phyloP scores from a whole-genome alignment of 768 basidiomycete species.

The Hypsizygus marmoreus region DNA sequence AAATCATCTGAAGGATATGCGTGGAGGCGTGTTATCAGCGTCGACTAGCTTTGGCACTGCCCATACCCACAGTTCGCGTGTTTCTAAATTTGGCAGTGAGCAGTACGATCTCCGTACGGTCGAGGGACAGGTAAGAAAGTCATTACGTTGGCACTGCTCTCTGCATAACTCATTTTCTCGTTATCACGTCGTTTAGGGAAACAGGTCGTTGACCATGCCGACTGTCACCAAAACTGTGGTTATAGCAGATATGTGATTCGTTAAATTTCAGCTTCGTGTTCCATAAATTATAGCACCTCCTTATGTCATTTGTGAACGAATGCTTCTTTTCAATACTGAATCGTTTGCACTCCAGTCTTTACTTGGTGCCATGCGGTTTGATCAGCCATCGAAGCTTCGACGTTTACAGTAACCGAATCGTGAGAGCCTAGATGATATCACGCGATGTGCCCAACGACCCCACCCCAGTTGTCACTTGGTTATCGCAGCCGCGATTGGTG shows the following conservation, averaged over 20 bases:
- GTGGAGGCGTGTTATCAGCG: no score
- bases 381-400: no score
- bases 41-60: slow-evolving; percentile 3
- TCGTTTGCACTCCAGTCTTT: no score
- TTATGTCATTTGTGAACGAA: no score
- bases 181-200: background rate
- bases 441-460: no score
- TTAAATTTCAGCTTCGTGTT: no score
- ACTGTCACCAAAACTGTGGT: slow-evolving; percentile 25
- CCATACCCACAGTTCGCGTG: slow-evolving; percentile 8
- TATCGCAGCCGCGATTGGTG: no score
- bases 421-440: no score
- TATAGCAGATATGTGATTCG: slow-evolving; percentile 20
- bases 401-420: no score
- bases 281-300: background rate
- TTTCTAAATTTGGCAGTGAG: slow-evolving; percentile 6
- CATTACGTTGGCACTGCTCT: background rate
- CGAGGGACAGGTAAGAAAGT: slow-evolving; percentile 11
- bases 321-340: no score
- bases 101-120: slow-evolving; percentile 13
- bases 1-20: slow-evolving; percentile 17
- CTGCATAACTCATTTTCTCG: background rate
- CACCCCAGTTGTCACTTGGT: no score
- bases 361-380: no score
- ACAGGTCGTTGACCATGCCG: slow-evolving; percentile 17